A percentile compares a stretch with the other conserved stretches of the same genome.
Evolutionary conservation across 352 stramenopile genomes (phyloP).

Genomic region (Globisporangium parvum): DNA sequence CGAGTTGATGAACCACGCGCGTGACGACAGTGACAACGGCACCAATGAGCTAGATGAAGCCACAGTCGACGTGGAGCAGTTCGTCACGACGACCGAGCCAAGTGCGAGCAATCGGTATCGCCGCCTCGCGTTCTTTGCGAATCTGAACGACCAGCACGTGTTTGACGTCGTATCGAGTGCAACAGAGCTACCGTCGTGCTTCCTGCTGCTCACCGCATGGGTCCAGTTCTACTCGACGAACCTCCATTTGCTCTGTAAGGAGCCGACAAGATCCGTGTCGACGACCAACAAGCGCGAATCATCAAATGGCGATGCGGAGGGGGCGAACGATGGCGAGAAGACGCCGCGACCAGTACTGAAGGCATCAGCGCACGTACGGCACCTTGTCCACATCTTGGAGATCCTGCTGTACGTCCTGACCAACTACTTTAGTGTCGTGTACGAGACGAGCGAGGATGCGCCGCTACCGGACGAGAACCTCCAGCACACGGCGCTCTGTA

Average conservation of each 20-base stretch:
- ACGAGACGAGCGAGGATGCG: not conserved
- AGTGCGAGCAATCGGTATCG: slow-evolving; percentile 4
- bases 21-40: not conserved
- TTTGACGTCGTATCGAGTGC: slow-evolving; percentile 1
- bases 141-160: slow-evolving; percentile 8
- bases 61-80: not conserved
- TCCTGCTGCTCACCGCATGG: slow-evolving; percentile 21
- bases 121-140: slow-evolving; percentile 11
- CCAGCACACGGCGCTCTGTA: slow-evolving; percentile 8
- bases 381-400: slow-evolving; percentile 11
- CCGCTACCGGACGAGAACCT: slow-evolving; percentile 2
- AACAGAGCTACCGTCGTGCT: slow-evolving; percentile 16
- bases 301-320: not conserved
- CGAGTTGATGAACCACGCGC: not conserved
- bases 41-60: not conserved
- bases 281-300: not conserved
- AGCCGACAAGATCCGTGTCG: not conserved
- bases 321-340: not conserved
- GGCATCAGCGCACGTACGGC: not conserved
- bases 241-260: slow-evolving; percentile 7
- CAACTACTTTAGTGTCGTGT: slow-evolving; percentile 14
- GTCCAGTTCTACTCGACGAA: slow-evolving; percentile 26
- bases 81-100: not conserved
- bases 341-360: not conserved
- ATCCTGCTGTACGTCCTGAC: slow-evolving; percentile 12